Evolutionary conservation across 2,329 filamentous ascomycete genomes (phyloP).

Genomic region (Scopulariopsis brevicaulis): DNA sequence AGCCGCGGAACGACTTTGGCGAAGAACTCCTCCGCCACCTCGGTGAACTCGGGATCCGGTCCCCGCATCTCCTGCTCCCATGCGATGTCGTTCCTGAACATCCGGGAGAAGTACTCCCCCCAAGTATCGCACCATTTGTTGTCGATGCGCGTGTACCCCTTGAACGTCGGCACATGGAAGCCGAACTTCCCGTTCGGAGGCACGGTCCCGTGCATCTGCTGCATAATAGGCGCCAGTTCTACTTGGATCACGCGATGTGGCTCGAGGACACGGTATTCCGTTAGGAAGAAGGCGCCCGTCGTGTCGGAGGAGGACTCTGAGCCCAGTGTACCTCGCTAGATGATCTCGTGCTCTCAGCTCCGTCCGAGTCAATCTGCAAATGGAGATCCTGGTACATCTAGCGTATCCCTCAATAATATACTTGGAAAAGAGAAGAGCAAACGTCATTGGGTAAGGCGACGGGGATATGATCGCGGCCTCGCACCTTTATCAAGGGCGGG

Average conservation of each 20-base stretch:
- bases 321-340: constrained; percentile 7
- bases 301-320: neutral
- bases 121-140: constrained; percentile 8
- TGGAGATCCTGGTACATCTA: no score
- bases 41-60: constrained; percentile 15
- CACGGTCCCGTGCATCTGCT: constrained; percentile 2
- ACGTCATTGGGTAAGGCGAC: constrained; percentile 9
- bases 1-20: constrained; percentile 30
- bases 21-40: constrained; percentile 15
- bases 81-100: constrained; percentile 13
- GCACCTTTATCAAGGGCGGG: no score
- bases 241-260: no score
- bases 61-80: constrained; percentile 14
- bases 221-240: constrained; percentile 10
- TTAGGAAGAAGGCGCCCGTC: neutral
- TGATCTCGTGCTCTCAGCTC: no score
- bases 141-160: constrained; percentile 10
- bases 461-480: no score
- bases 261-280: neutral
- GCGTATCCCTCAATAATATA: no score
- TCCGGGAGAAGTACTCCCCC: constrained; percentile 10
- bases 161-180: constrained; percentile 20
- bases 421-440: no score
- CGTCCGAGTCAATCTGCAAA: no score
- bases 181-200: constrained; percentile 21